phyloP scores from a whole-genome alignment of 2,329 filamentous ascomycete genomes.

The Botryotinia narcissicola region DNA sequence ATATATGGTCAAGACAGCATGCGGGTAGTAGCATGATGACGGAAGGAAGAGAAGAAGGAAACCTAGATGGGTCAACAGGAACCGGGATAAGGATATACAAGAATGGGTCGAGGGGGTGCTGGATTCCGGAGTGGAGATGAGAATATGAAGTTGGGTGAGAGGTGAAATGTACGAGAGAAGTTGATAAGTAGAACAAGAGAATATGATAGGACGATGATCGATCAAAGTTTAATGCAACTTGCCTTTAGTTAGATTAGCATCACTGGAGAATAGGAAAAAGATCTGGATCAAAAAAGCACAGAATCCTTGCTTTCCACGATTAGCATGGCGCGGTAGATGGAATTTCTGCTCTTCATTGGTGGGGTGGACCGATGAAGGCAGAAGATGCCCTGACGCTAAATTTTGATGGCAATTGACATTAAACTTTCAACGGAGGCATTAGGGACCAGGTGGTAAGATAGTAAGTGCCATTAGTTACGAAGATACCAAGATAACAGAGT shows the following conservation, averaged over 20 bases:
- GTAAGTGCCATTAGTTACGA: background rate
- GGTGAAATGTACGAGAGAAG: slow-evolving; percentile 15
- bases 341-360: background rate
- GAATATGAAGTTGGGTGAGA: slow-evolving; percentile 14
- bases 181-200: slow-evolving; percentile 12
- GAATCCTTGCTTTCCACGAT: slow-evolving; percentile 13
- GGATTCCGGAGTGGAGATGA: slow-evolving; percentile 18
- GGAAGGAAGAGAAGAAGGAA: slow-evolving; percentile 14
- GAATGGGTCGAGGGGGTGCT: slow-evolving; percentile 12
- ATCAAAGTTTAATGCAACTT: slow-evolving; percentile 17
- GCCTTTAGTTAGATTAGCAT: slow-evolving; percentile 17
- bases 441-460: background rate
- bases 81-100: slow-evolving; percentile 17
- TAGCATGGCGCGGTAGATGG: slow-evolving; percentile 3
- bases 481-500: background rate
- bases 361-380: slow-evolving; percentile 17
- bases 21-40: slow-evolving; percentile 17
- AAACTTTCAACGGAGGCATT: slow-evolving; percentile 3
- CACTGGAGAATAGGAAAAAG: slow-evolving; percentile 14
- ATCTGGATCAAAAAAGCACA: slow-evolving; percentile 10
- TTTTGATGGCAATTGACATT: background rate
- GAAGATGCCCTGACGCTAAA: slow-evolving; percentile 11
- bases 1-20: slow-evolving; percentile 15
- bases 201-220: slow-evolving; percentile 15
- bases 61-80: slow-evolving; percentile 7